A percentile compares a stretch with the other conserved stretches of the same genome.
Evolutionary conservation across 1,139 yeast species (phyloP).

Genomic region (Lodderomyces margitis): DNA sequence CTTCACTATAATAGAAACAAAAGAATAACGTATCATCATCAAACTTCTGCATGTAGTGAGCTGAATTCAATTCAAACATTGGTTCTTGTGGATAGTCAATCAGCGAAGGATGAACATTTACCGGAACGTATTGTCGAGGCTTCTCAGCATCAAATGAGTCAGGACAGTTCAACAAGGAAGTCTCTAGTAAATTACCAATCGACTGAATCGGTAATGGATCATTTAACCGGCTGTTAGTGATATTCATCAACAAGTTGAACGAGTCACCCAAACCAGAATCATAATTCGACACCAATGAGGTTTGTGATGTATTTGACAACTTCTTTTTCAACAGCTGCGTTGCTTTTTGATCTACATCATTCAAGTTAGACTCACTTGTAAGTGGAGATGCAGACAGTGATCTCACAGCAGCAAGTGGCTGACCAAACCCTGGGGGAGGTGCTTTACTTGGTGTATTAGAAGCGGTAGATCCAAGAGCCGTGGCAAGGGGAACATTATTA

Average conservation of each 20-base stretch:
- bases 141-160: conserved; percentile 89
- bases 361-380: conserved; percentile 10
- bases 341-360: conserved; percentile 6
- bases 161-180: conserved; percentile 83
- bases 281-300: conserved; percentile 13
- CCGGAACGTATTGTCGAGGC: conserved; percentile 79
- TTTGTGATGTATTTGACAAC: conserved; percentile 8
- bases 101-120: conserved; percentile 84
- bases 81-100: conserved; percentile 93
- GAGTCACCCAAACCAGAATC: conserved; percentile 31
- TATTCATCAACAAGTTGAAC: conserved; percentile 27
- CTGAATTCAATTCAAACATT: conserved; percentile 53
- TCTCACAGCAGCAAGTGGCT: conserved; percentile 18
- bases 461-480: conserved; percentile 12
- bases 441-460: conserved; percentile 11
- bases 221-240: conserved; percentile 35
- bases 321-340: conserved; percentile 6
- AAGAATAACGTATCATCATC: conserved; percentile 89
- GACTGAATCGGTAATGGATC: conserved; percentile 57
- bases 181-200: conserved; percentile 62
- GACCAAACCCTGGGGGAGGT: conserved; percentile 27
- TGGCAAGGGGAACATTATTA: conserved; percentile 10
- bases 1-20: conserved; percentile 76
- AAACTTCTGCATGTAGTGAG: conserved; percentile 61
- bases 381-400: conserved; percentile 34